Evolutionary conservation across 257 asterid genomes (phyloP).

Genomic region (Prunella vulgaris): DNA sequence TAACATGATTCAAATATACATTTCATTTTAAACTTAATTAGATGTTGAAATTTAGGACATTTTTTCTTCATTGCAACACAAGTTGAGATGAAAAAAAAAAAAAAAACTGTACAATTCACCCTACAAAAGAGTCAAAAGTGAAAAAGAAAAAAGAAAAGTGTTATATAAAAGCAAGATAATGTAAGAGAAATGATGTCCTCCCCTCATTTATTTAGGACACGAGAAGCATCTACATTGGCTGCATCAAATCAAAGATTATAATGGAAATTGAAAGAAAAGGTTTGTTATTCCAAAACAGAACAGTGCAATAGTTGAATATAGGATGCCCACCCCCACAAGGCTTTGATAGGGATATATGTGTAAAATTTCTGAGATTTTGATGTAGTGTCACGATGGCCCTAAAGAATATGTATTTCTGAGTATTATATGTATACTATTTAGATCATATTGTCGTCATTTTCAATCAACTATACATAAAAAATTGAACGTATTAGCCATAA

Average conservation of each 20-base stretch:
- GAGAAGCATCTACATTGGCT: constrained; percentile 29
- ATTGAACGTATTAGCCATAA: neutral
- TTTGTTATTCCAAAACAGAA: neutral
- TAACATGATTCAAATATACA: neutral
- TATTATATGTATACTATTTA: neutral
- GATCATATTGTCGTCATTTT: neutral
- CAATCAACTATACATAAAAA: neutral
- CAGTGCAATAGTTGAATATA: neutral
- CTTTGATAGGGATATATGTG: neutral
- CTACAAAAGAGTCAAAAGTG: neutral
- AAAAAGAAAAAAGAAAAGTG: neutral
- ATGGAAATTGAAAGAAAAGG: neutral
- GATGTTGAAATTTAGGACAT: neutral
- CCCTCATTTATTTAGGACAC: constrained; percentile 18
- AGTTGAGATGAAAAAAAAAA: neutral
- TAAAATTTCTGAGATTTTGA: neutral
- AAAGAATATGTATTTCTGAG: neutral
- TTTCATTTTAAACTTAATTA: neutral
- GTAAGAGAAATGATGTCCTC: constrained; percentile 12
- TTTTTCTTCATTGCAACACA: neutral
- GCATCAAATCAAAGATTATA: constrained; percentile 21
- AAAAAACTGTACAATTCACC: neutral
- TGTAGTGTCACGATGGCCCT: neutral
- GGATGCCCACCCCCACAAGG: neutral
- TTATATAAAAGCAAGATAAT: constrained; percentile 10